Percentiles rank a stretch among this genome's conserved stretches.
phyloP scores from a whole-genome alignment of 495 filamentous ascomycete species.

The Lophium mytilinum region DNA sequence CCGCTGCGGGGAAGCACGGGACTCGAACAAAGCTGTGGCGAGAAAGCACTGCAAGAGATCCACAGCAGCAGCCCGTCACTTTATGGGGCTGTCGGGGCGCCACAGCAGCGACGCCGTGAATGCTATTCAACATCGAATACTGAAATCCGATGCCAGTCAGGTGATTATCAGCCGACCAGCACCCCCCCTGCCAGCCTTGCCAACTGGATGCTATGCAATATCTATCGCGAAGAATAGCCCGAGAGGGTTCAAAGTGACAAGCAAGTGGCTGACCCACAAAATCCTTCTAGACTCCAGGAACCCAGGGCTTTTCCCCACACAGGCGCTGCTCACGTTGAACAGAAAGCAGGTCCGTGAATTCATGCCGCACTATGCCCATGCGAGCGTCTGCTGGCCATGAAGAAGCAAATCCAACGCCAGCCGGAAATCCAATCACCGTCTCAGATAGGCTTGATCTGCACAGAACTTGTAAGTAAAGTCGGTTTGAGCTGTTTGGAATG shows the following conservation, averaged over 20 bases:
- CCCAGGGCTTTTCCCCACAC: slow-evolving; percentile 8
- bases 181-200: too few species aligned
- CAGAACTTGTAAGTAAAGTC: not conserved
- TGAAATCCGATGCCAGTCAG: too few species aligned
- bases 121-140: too few species aligned
- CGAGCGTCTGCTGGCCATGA: slow-evolving; percentile 5
- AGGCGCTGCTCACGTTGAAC: not conserved
- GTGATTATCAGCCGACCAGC: too few species aligned
- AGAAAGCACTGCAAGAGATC: too few species aligned
- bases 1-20: not conserved
- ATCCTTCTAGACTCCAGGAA: slow-evolving; percentile 5
- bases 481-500: not conserved
- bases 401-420: slow-evolving; percentile 14
- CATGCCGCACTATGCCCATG: not conserved
- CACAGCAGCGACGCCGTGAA: too few species aligned
- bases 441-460: slow-evolving; percentile 34
- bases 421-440: slow-evolving; percentile 7
- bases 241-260: not conserved
- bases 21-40: not conserved
- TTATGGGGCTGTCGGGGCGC: too few species aligned
- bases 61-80: too few species aligned
- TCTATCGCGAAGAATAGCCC: too few species aligned
- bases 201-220: too few species aligned
- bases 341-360: not conserved
- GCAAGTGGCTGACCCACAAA: not conserved